These are phyloP conservation scores for Haplosporangium sp. DNA, from an alignment of 371 early-diverging fungal genomes.

Conservation along the genomic window DNA sequence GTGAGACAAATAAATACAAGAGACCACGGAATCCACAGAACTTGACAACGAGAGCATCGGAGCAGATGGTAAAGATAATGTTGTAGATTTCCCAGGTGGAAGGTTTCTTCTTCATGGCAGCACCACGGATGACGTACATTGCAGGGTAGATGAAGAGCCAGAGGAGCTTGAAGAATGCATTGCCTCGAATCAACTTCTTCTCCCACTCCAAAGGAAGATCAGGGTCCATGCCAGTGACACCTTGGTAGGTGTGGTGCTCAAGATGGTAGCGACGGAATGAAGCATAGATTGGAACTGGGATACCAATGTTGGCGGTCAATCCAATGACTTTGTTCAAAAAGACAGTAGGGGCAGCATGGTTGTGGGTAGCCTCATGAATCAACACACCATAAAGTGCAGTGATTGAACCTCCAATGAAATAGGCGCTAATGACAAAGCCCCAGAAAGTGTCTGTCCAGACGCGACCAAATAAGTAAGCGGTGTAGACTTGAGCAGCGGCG, in stretches of 20 bases:
- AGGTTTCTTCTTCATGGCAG: constrained; percentile 79
- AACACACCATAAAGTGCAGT: constrained; percentile 82
- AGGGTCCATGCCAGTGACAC: constrained; percentile 94
- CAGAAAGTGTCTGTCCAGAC: constrained; percentile 68
- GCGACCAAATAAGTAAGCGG: constrained; percentile 85
- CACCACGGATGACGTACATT: constrained; percentile 92
- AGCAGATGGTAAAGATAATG: constrained; percentile 70
- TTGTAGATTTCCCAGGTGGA: constrained; percentile 90
- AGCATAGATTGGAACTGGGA: constrained; percentile 85
- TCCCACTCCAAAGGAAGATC: constrained; percentile 95
- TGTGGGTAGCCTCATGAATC: constrained; percentile 95
- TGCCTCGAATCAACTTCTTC: constrained; percentile 81
- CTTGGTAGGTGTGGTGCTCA: constrained; percentile 97
- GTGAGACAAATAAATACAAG: constrained; percentile 80
- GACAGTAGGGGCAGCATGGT: constrained; percentile 76
- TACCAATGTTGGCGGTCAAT: constrained; percentile 85
- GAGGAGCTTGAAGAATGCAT: constrained; percentile 77
- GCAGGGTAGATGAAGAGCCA: constrained; percentile 91
- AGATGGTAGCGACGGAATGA: constrained; percentile 95
- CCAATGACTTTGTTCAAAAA: constrained; percentile 86
- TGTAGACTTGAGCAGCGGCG: constrained; percentile 77
- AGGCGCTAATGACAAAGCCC: constrained; percentile 74
- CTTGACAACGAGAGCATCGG: constrained; percentile 68
- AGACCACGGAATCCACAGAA: constrained; percentile 79
- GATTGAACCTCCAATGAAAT: constrained; percentile 87